A percentile compares a stretch with the other conserved stretches of the same genome.
These are phyloP conservation scores for Hypoxylon intermedium DNA, from an alignment of 495 filamentous ascomycete species.

Conservation along the genomic window DNA sequence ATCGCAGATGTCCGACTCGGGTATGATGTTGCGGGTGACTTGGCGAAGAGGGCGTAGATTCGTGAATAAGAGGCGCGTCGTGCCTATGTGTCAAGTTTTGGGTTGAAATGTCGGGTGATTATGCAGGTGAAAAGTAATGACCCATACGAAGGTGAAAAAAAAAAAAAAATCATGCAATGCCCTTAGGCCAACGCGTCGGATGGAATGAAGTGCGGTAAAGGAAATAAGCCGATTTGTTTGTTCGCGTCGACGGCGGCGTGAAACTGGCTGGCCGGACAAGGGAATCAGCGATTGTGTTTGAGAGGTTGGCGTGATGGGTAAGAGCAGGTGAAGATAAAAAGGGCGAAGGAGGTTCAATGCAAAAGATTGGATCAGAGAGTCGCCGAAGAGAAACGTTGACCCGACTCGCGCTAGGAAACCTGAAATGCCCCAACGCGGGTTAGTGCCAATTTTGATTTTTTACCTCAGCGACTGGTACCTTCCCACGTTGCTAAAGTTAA, in stretches of 20 bases:
- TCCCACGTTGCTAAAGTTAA: too few species aligned
- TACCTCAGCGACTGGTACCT: conserved; percentile 15
- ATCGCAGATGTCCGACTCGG: background rate
- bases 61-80: conserved; percentile 19
- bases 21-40: background rate
- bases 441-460: conserved; percentile 36
- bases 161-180: conserved; percentile 15
- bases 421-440: conserved; percentile 10
- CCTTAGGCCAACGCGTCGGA: conserved; percentile 19
- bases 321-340: conserved; percentile 39
- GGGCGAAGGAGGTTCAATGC: conserved; percentile 41
- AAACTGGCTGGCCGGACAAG: conserved; percentile 16
- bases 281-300: conserved; percentile 26
- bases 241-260: conserved; percentile 2
- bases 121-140: conserved; percentile 23
- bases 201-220: background rate
- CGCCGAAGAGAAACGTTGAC: conserved; percentile 38
- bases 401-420: conserved; percentile 32
- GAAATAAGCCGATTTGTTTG: background rate
- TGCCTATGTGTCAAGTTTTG: conserved; percentile 28
- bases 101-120: conserved; percentile 39
- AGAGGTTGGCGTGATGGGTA: conserved; percentile 25
- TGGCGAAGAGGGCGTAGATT: conserved; percentile 3
- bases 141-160: conserved; percentile 23
- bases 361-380: conserved; percentile 34